These are phyloP conservation scores for Talaromyces adpressus DNA, from an alignment of 495 filamentous ascomycete species.

Conservation along the genomic window DNA sequence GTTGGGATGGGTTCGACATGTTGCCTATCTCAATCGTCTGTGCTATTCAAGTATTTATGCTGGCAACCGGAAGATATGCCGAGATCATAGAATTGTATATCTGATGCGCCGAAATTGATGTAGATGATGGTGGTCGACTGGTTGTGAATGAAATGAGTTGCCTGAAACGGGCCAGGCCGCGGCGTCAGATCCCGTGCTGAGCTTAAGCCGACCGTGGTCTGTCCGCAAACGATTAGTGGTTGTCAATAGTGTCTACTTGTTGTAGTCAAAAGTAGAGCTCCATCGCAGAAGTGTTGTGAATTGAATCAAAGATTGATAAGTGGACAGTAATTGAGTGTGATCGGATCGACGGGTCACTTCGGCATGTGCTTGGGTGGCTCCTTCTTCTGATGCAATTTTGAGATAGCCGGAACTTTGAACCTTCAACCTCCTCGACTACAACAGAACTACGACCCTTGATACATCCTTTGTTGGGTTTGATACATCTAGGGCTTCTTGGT, in stretches of 20 bases:
- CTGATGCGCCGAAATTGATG: not conserved
- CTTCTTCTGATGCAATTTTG: slow-evolving; percentile 1
- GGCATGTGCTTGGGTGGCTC: slow-evolving; percentile 2
- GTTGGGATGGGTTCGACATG: slow-evolving; percentile 53
- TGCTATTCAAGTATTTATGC: no score
- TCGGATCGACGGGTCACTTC: not conserved
- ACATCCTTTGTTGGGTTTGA: not conserved
- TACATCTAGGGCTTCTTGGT: not conserved
- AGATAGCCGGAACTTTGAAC: slow-evolving; percentile 3
- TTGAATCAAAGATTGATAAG: not conserved
- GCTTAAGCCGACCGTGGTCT: not conserved
- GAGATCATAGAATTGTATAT: no score
- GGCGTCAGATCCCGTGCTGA: not conserved
- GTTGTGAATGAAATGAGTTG: not conserved
- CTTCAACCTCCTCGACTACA: not conserved
- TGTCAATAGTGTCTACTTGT: not conserved
- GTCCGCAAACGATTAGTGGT: not conserved
- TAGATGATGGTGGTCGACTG: not conserved
- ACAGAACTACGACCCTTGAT: not conserved
- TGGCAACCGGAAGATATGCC: no score
- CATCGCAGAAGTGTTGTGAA: not conserved
- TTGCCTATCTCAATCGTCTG: no score
- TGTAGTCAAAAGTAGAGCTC: not conserved
- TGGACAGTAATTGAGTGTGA: not conserved
- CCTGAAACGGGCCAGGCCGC: not conserved